A percentile compares a stretch with the other conserved stretches of the same genome.
Conservation (phyloP, 106 monocot species). For the Posidonia australis region DNA sequence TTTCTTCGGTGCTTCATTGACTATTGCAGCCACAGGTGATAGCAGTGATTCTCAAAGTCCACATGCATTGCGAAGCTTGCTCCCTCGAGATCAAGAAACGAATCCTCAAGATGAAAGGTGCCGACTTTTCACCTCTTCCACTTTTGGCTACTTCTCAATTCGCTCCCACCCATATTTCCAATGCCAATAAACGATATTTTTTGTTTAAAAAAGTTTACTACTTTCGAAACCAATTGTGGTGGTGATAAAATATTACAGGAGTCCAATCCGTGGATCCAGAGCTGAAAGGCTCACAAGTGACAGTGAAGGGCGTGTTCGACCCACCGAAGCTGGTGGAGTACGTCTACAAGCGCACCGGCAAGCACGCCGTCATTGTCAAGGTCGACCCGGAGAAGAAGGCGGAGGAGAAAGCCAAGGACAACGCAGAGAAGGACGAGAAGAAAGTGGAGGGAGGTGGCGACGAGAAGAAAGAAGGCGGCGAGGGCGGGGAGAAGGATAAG, state of each 20-base stretch:
- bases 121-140: neutral
- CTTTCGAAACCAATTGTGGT: neutral
- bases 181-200: too few species aligned
- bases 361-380: conserved; percentile 57
- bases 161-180: too few species aligned
- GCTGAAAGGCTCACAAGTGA: conserved; percentile 59
- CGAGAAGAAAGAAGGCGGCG: conserved; percentile 4
- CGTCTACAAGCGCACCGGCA: conserved; percentile 74
- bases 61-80: conserved; percentile 98
- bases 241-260: conserved; percentile 16
- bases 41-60: conserved; percentile 60
- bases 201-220: neutral
- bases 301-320: conserved; percentile 63
- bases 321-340: conserved; percentile 50
- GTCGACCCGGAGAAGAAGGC: conserved; percentile 41
- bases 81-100: conserved; percentile 78
- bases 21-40: conserved; percentile 42
- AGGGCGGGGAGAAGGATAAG: too few species aligned
- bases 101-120: conserved; percentile 90
- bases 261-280: conserved; percentile 60
- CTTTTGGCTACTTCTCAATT: neutral
- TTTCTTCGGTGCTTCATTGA: too few species aligned
- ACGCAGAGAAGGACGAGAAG: conserved; percentile 1
- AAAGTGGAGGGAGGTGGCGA: conserved; percentile 3
- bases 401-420: conserved; percentile 10